Percentiles rank a stretch among this genome's conserved stretches.
Conservation (phyloP, 306 rosid species). For the Fragaria iinumae region DNA sequence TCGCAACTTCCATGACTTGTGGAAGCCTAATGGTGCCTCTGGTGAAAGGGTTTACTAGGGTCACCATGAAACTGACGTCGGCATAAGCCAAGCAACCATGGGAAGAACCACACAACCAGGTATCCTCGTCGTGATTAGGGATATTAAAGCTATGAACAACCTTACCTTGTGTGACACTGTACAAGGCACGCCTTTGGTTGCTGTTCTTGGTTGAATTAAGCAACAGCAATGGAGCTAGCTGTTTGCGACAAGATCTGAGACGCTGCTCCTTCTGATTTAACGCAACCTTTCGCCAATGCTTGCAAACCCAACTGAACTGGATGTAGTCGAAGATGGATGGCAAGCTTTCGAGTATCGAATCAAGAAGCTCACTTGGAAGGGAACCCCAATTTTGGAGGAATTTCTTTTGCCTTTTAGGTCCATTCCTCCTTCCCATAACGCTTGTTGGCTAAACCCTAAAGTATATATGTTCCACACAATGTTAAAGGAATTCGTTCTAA, state of each 20-base stretch:
- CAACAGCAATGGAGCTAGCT: conserved; percentile 3
- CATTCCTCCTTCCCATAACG: not conserved
- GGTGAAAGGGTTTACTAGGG: conserved; percentile 9
- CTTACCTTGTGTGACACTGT: not conserved
- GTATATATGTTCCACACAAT: not conserved
- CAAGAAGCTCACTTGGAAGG: conserved; percentile 13
- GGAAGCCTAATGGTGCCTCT: conserved; percentile 6
- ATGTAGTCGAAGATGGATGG: not conserved
- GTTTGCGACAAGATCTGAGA: not conserved
- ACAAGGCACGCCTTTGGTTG: not conserved
- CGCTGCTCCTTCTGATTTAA: not conserved
- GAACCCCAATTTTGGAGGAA: not conserved
- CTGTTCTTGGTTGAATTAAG: not conserved
- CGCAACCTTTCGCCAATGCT: not conserved
- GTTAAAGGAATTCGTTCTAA: not conserved
- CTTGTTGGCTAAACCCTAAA: not conserved
- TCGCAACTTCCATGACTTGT: not conserved
- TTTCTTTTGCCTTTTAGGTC: not conserved
- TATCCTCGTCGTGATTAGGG: not conserved
- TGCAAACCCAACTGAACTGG: conserved; percentile 11
- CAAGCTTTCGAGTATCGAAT: conserved; percentile 3
- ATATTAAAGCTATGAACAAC: not conserved
- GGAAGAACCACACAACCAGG: conserved; percentile 11
- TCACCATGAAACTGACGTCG: not conserved
- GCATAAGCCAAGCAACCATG: conserved; percentile 9